A percentile compares a stretch with the other conserved stretches of the same genome.
Conservation (phyloP, 2,329 filamentous ascomycete genomes). For the Aspergillus eucalypticola region DNA sequence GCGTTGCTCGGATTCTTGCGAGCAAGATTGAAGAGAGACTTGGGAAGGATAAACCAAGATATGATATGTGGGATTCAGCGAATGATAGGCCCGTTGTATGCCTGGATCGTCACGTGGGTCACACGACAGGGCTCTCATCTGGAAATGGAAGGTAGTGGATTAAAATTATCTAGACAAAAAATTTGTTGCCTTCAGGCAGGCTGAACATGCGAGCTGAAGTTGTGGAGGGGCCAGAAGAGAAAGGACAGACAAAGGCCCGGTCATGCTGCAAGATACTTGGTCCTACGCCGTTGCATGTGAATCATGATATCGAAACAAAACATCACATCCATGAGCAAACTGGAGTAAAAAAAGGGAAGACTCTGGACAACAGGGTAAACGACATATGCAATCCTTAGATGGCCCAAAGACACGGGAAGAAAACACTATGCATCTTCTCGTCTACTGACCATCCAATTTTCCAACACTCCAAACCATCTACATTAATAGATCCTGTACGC, state of each 20-base stretch:
- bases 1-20: background rate
- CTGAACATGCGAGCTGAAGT: background rate
- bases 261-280: background rate
- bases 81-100: background rate
- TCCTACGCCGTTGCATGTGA: background rate
- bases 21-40: too few species aligned
- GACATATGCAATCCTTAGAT: background rate
- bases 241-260: background rate
- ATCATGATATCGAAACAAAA: background rate
- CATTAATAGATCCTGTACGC: background rate
- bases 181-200: background rate
- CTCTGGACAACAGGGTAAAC: background rate
- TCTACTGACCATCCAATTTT: background rate
- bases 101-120: background rate
- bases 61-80: too few species aligned
- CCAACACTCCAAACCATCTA: background rate
- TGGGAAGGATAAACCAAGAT: too few species aligned
- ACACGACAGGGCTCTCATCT: too few species aligned
- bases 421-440: background rate
- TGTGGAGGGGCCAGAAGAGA: background rate
- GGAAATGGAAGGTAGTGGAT: too few species aligned
- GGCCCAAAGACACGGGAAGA: background rate
- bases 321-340: background rate
- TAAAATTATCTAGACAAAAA: too few species aligned
- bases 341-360: background rate